Evolutionary conservation across 2,329 filamentous ascomycete genomes (phyloP).

Genomic region (Ploettnerulaceae sp.): DNA sequence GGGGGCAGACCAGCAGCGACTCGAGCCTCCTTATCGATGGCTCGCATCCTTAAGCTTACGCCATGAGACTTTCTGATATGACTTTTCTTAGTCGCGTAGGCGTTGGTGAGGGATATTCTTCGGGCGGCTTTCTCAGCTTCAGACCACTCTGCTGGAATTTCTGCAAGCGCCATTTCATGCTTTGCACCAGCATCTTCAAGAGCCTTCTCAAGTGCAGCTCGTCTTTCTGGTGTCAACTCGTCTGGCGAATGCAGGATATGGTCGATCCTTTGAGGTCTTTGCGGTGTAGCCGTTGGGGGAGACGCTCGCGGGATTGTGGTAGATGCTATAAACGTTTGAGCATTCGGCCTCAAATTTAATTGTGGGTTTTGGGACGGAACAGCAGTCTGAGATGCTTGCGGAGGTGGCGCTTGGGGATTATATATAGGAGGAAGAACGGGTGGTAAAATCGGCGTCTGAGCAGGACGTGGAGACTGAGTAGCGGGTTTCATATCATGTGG

Average conservation of each 20-base stretch:
- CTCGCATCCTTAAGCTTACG: constrained; percentile 28
- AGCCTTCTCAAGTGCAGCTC: constrained; percentile 20
- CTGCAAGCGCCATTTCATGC: constrained; percentile 11
- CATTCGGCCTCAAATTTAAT: not conserved
- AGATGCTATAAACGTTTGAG: not conserved
- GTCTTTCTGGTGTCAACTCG: constrained; percentile 22
- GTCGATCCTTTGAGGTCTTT: not conserved
- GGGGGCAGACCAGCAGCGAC: constrained; percentile 6
- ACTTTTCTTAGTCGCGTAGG: constrained; percentile 26
- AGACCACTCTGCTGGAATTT: constrained; percentile 4
- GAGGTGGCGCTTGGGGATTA: not conserved
- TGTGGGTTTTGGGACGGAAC: not conserved
- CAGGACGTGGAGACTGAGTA: too few relatives aligned
- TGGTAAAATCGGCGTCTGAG: constrained; percentile 1
- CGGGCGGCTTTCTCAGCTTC: constrained; percentile 12
- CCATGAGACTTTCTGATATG: constrained; percentile 28
- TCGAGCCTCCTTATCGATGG: constrained; percentile 26
- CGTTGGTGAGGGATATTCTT: constrained; percentile 26
- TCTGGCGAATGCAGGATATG: constrained; percentile 22
- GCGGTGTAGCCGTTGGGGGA: not conserved
- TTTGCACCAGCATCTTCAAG: constrained; percentile 20
- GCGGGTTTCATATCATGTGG: too few relatives aligned
- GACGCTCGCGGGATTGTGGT: constrained; percentile 4
- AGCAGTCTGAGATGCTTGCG: not conserved
- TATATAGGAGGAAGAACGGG: constrained; percentile 5